Conservation (phyloP, 805 yeast species). For the Starmerella khaoyaiensis region DNA sequence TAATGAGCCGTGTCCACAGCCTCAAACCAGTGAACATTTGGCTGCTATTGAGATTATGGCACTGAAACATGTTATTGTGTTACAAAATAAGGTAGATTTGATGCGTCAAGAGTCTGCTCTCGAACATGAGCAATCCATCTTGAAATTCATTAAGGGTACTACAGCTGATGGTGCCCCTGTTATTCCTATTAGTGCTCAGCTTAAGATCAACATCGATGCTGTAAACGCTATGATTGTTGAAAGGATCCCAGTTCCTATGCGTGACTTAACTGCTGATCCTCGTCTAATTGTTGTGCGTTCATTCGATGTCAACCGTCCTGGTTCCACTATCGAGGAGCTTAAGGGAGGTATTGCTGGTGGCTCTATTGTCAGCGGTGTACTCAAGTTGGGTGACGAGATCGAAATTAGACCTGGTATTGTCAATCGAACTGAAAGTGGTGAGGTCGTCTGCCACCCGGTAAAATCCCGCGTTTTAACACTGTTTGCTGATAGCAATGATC, state of each 20-base stretch:
- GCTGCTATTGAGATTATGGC: slow-evolving; percentile 99
- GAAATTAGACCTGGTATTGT: slow-evolving; percentile 99
- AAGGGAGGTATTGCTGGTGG: slow-evolving; percentile 99
- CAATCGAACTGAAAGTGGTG: slow-evolving; percentile 66
- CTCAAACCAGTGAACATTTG: slow-evolving; percentile 97
- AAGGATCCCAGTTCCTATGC: slow-evolving; percentile 87
- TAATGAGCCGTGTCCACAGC: slow-evolving; percentile 98
- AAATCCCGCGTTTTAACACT: slow-evolving; percentile 86
- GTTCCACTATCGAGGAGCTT: slow-evolving; percentile 90
- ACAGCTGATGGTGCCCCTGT: slow-evolving; percentile 99
- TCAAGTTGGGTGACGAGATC: slow-evolving; percentile 93
- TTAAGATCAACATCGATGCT: slow-evolving; percentile 96
- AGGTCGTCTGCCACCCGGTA: slow-evolving; percentile 90
- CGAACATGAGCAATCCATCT: slow-evolving; percentile 87
- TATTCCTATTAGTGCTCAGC: slow-evolving; percentile 96
- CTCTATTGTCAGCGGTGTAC: slow-evolving; percentile 90
- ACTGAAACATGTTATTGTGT: slow-evolving; percentile 85
- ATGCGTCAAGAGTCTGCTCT: slow-evolving; percentile 95
- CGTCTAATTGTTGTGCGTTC: slow-evolving; percentile 94
- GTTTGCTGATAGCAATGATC: slow-evolving; percentile 94
- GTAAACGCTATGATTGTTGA: slow-evolving; percentile 93
- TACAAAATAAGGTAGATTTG: slow-evolving; percentile 96
- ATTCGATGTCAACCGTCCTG: slow-evolving; percentile 97
- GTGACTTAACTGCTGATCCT: slow-evolving; percentile 91
- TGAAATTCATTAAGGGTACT: slow-evolving; percentile 90